Evolutionary conservation across 192 early-diverging fungal species (phyloP), one percentile per base, ranked within the genome.

Genomic region (Chytriomyces sp.): DNA sequence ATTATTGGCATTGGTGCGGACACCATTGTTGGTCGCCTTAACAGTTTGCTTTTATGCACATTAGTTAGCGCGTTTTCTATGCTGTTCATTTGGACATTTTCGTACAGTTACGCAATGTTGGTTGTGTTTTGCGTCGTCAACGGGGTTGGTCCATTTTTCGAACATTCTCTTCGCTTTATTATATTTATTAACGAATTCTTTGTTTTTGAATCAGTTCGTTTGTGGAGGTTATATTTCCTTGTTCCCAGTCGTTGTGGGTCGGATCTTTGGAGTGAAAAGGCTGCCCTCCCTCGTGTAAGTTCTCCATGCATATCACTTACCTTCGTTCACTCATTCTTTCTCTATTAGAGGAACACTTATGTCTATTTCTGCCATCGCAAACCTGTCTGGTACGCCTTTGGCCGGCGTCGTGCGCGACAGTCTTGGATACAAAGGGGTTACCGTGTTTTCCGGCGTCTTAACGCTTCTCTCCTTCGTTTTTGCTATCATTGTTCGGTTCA

Each of bases 1-100:
- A 65, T 81, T 12, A 81, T 89, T 37, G 90, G 90, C 2, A 86
- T 81, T 52, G 79, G 79, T 19, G 89, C 90, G 5, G 90, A 91
- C 39, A 72, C 66, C 66, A 10, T 58, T 26, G 56, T 85, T 14
- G 90, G 90, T 28, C 86, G 86, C 61, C 73, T 90, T 72, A 90
- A 90, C 70, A 83, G 82, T 2, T 70, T 91, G 22, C 81, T 80
- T 36, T 67, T 77, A 0, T 85, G 84, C 61, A 77, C 78, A 1
- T 7, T 79, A 6, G 39, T 73, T 7, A 59, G 38, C 19, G 33
- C 70, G 0, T 19, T 81, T 2, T 33, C 70, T 1, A 70, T 82
- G 3, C 44, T 78, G 7, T 28, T 86, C 30, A 36, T 86, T 3
- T 87, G 86, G 86, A 79, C 88, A 2, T 80, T 88, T 82, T 74